These are phyloP conservation scores for Cyberlindnera amylophila DNA, from an alignment of 805 yeast species.

Conservation along the genomic window DNA sequence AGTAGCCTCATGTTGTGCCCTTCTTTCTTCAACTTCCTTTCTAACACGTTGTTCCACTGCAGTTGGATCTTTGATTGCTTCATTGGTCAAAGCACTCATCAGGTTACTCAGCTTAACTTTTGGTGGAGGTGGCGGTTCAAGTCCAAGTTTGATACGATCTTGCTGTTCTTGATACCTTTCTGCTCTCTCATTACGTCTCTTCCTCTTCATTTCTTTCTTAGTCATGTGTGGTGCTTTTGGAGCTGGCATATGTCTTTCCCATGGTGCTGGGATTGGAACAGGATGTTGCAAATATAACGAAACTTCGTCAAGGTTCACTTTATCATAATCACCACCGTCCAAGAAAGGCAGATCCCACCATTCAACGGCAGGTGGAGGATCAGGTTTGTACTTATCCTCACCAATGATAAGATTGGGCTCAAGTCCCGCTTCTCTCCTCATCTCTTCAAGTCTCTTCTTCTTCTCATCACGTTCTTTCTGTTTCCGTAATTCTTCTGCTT, in stretches of 20 bases:
- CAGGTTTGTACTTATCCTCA: slow-evolving; percentile 50
- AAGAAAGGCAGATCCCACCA: slow-evolving; percentile 82
- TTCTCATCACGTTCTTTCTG: slow-evolving; percentile 34
- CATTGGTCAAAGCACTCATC: slow-evolving; percentile 82
- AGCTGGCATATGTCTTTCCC: slow-evolving; percentile 43
- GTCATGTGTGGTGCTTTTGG: slow-evolving; percentile 58
- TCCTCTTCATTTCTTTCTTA: slow-evolving; percentile 68
- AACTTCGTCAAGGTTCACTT: slow-evolving; percentile 41
- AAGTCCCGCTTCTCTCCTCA: slow-evolving; percentile 37
- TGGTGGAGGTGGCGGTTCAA: slow-evolving; percentile 85
- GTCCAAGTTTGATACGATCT: slow-evolving; percentile 73
- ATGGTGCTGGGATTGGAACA: slow-evolving; percentile 55
- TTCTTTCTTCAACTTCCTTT: slow-evolving; percentile 62
- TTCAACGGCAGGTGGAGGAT: slow-evolving; percentile 61
- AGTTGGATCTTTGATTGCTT: slow-evolving; percentile 86
- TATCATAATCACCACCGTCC: slow-evolving; percentile 32
- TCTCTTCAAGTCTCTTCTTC: slow-evolving; percentile 31
- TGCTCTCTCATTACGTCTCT: slow-evolving; percentile 67
- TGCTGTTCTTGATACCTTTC: slow-evolving; percentile 64
- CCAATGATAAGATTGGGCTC: slow-evolving; percentile 49
- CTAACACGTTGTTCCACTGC: slow-evolving; percentile 71
- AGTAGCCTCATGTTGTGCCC: slow-evolving; percentile 48
- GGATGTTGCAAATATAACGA: slow-evolving; percentile 83
- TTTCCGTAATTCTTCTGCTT: slow-evolving; percentile 41
- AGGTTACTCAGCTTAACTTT: slow-evolving; percentile 81